A percentile compares a stretch with the other conserved stretches of the same genome.
These are phyloP conservation scores for Teratosphaeria gauchensis DNA, from an alignment of 2,329 filamentous ascomycete species.

Conservation along the genomic window DNA sequence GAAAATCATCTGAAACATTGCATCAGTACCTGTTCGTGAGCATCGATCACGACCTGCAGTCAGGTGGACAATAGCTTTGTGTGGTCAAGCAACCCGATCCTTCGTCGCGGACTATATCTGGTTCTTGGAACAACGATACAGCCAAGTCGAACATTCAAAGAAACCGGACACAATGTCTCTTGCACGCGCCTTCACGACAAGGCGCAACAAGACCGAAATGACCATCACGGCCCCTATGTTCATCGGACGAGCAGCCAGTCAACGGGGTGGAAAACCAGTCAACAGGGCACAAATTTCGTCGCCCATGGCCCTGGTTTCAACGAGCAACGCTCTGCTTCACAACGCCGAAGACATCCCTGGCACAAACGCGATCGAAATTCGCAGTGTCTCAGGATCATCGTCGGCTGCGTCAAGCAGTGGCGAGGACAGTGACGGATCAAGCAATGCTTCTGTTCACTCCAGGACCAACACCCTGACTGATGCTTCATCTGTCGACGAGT, in stretches of 20 bases:
- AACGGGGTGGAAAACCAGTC: slow-evolving; percentile 37
- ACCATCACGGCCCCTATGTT: slow-evolving; percentile 18
- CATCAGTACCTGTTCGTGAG: not conserved
- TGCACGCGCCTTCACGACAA: slow-evolving; percentile 63
- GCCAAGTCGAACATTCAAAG: not conserved
- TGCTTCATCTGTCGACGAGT: slow-evolving; percentile 43
- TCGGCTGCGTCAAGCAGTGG: slow-evolving; percentile 48
- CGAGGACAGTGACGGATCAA: slow-evolving; percentile 58
- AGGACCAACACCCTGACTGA: slow-evolving; percentile 58
- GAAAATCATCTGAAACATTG: not conserved
- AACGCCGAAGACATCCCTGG: slow-evolving; percentile 70
- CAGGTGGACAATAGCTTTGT: not conserved
- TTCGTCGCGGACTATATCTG: not conserved
- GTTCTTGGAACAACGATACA: not conserved
- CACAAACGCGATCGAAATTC: slow-evolving; percentile 17
- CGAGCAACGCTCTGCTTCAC: slow-evolving; percentile 93
- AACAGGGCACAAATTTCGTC: slow-evolving; percentile 71
- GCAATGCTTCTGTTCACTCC: slow-evolving; percentile 42
- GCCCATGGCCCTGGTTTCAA: slow-evolving; percentile 79
- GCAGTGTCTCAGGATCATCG: slow-evolving; percentile 27
- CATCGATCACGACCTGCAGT: not conserved
- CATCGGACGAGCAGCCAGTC: slow-evolving; percentile 35
- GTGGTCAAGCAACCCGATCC: not conserved
- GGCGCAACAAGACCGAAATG: slow-evolving; percentile 49
- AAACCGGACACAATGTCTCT: slow-evolving; percentile 41